Evolutionary conservation across 2,329 filamentous ascomycete species (phyloP), one percentile per base, ranked within the genome.

Genomic region (Aureobasidium sp.): DNA sequence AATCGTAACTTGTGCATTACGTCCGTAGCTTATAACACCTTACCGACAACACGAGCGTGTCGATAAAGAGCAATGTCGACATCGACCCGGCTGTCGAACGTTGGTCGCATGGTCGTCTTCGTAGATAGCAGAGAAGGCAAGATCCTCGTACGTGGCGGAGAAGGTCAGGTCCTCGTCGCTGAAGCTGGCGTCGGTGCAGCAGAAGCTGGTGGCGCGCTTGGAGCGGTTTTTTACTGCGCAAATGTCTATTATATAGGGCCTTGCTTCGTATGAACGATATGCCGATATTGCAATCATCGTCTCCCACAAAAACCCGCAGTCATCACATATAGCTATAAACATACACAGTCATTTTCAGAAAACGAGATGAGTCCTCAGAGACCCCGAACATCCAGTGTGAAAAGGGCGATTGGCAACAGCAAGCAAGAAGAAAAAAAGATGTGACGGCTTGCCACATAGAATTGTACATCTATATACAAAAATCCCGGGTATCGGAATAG

Each of bases 401-500:
- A 25, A 27, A 10, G 15, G 21, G 8, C 34, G 34, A 37, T 5
- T 36, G 49, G 21, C 37, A 39, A 37, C n/a, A 39, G 2, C 11
- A 39, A 52, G 11, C n/a, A 39, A 21, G 39, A 6, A 27, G 25
- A 39, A 39, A 39, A 25, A 29, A 37, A n/a, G 10, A 52, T 8
- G 49, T 39, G 34, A 37, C 49, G 11, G 11, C 34, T 10, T 34
- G 49, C 49, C 49, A 39, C 49, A 29, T 41, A 21, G 15, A 29
- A 41, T 54, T 54, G 36, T 54, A 54, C 50, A 42, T 5, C 25
- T 42, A 54, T 54, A 34, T 39, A 42, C n/a, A 52, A 52, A 25
- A 11, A 52, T 52, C 37, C 50, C 50, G 50, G 37, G 50, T 54
- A 54, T 42, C 50, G 50, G 49, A 29, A 54, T 42, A n/a, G 25